phyloP scores from a whole-genome alignment of 2,329 filamentous ascomycete species.

The Chalaropsis thielavioides region DNA sequence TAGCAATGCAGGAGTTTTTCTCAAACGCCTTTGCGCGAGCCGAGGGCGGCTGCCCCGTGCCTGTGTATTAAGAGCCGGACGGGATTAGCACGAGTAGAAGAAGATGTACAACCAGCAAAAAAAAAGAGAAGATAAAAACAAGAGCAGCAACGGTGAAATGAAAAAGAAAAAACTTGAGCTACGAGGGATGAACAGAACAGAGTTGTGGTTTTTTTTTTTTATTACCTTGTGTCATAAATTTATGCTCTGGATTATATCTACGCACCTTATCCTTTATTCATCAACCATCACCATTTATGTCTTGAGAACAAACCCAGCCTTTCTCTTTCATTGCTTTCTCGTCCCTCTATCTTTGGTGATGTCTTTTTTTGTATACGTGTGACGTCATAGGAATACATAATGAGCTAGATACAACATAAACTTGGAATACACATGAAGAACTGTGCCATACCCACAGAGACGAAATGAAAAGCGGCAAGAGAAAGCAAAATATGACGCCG shows the following conservation, averaged over 20 bases:
- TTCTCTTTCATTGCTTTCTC: not conserved
- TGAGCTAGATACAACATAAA: too few species aligned
- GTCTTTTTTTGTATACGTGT: too few species aligned
- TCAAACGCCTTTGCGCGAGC: slow-evolving; percentile 58
- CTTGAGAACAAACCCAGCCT: not conserved
- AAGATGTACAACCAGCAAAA: not conserved
- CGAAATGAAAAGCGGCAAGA: too few species aligned
- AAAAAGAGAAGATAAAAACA: not conserved
- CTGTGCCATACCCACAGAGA: too few species aligned
- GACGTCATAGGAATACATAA: too few species aligned
- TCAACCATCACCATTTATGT: not conserved
- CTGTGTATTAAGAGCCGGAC: slow-evolving; percentile 29
- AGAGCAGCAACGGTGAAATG: not conserved
- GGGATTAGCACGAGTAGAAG: not conserved
- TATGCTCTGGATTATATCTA: not conserved
- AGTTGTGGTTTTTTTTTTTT: slow-evolving; percentile 2
- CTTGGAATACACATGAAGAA: too few species aligned
- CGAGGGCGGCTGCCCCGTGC: slow-evolving; percentile 40
- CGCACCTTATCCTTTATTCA: not conserved
- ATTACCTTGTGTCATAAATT: not conserved
- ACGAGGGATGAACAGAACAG: not conserved
- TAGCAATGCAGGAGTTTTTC: slow-evolving; percentile 92
- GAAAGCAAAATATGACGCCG: too few species aligned
- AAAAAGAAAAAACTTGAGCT: slow-evolving; percentile 3
- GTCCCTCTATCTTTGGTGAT: not conserved